Conservation (phyloP, 2,329 filamentous ascomycete species). For the Aspergillus pseudoviridinutans region DNA sequence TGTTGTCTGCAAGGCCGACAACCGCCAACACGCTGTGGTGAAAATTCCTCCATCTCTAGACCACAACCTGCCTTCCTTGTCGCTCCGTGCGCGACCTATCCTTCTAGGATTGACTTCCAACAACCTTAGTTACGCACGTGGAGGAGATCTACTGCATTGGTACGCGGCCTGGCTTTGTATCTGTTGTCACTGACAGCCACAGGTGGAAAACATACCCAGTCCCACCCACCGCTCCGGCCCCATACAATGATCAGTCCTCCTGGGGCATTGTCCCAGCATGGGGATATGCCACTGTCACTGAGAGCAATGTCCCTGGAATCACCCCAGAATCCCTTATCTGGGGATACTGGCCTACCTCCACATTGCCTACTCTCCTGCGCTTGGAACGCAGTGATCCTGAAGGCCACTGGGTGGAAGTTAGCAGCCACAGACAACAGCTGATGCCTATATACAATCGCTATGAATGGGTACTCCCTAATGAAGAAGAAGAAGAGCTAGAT, state of each 20-base stretch:
- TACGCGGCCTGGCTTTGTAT: neutral
- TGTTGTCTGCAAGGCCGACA: constrained; percentile 6
- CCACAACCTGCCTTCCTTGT: constrained; percentile 4
- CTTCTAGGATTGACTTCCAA: constrained; percentile 11
- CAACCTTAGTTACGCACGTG: constrained; percentile 16
- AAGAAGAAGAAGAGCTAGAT: neutral
- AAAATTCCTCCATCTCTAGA: neutral
- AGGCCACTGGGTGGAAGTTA: constrained; percentile 37
- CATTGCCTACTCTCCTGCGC: constrained; percentile 29
- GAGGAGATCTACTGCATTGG: constrained; percentile 6
- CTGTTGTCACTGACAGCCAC: constrained; percentile 1
- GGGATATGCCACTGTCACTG: constrained; percentile 45
- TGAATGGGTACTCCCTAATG: constrained; percentile 10
- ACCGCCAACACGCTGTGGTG: constrained; percentile 4
- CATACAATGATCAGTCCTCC: constrained; percentile 29
- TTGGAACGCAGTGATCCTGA: constrained; percentile 23
- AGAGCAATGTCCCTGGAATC: constrained; percentile 36
- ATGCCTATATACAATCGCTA: constrained; percentile 47
- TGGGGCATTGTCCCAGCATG: constrained; percentile 48
- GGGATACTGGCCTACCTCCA: constrained; percentile 44
- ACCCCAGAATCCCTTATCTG: constrained; percentile 33
- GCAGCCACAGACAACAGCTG: constrained; percentile 31
- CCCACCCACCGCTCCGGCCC: constrained; percentile 26
- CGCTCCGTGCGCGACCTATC: constrained; percentile 8
- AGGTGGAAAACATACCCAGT: constrained; percentile 44